These are phyloP conservation scores for Lumnitzera littorea DNA, from an alignment of 345 rosid genomes.

Conservation along the genomic window DNA sequence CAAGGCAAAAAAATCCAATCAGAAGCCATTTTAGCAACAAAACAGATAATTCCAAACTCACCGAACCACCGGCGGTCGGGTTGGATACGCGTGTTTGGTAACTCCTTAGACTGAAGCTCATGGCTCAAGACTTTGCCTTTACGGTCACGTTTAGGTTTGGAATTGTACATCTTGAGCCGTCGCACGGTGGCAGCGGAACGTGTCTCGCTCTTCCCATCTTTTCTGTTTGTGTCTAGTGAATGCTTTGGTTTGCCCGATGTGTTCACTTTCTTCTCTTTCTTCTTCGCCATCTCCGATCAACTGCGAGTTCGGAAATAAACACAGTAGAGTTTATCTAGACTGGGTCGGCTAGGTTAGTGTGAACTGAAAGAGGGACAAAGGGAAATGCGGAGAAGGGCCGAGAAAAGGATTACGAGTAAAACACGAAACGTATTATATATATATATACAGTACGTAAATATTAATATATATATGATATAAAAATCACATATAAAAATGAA, in stretches of 20 bases:
- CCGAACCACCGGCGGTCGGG: conserved; percentile 94
- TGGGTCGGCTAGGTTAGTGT: too few relatives aligned
- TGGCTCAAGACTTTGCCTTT: conserved; percentile 58
- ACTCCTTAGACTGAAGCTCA: conserved; percentile 65
- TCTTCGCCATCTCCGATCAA: conserved; percentile 13
- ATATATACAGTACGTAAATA: too few relatives aligned
- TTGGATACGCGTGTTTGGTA: conserved; percentile 72
- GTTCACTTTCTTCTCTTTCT: conserved; percentile 61
- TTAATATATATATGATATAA: too few relatives aligned
- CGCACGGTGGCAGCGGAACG: conserved; percentile 72
- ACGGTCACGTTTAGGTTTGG: conserved; percentile 45
- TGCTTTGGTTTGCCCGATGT: conserved; percentile 88
- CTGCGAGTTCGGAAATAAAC: neutral
- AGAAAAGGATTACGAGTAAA: too few relatives aligned
- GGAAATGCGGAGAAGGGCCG: too few relatives aligned
- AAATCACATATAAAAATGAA: too few relatives aligned
- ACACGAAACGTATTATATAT: too few relatives aligned
- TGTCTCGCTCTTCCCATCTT: conserved; percentile 34
- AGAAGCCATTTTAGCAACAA: neutral
- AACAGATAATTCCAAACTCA: conserved; percentile 9
- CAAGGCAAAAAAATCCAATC: too few relatives aligned
- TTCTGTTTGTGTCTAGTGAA: conserved; percentile 78
- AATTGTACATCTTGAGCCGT: conserved; percentile 80
- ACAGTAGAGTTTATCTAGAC: too few relatives aligned
- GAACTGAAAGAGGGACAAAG: too few relatives aligned